phyloP scores from a whole-genome alignment of 2,329 filamentous ascomycete species.

The Verticillium klebahnii region DNA sequence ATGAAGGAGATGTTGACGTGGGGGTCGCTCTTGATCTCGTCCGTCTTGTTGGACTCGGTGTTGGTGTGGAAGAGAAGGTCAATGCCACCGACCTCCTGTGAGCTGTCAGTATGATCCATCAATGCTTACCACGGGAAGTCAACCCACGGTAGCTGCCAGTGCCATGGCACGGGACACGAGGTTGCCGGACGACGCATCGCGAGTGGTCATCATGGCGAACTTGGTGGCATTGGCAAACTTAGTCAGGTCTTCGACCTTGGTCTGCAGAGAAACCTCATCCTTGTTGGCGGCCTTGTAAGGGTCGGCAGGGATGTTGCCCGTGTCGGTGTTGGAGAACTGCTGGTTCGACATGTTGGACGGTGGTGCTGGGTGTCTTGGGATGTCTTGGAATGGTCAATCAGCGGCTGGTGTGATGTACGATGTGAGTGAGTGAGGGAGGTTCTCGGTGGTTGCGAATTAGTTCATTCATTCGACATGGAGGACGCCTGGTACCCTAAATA shows the following conservation, averaged over 20 bases:
- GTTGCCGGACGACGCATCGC: constrained; percentile 57
- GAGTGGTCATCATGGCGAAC: constrained; percentile 86
- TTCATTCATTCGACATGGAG: too few species aligned
- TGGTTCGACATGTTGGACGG: constrained; percentile 5
- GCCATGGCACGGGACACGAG: constrained; percentile 85
- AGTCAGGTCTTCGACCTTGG: constrained; percentile 72
- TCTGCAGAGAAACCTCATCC: constrained; percentile 58
- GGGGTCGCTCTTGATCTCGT: constrained; percentile 68
- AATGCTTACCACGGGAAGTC: neutral
- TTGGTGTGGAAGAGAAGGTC: constrained; percentile 91
- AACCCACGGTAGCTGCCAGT: constrained; percentile 66
- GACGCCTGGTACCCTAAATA: neutral
- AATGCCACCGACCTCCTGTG: constrained; percentile 68
- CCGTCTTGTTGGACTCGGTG: constrained; percentile 82
- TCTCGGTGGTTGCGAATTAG: too few species aligned
- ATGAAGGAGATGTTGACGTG: constrained; percentile 81
- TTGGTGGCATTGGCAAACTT: constrained; percentile 69
- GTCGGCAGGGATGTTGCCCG: constrained; percentile 61
- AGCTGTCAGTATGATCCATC: constrained; percentile 7
- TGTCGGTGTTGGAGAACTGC: constrained; percentile 54
- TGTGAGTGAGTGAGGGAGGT: too few species aligned
- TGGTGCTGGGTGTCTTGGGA: neutral
- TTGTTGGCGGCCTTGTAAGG: constrained; percentile 74
- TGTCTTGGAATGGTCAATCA: neutral
- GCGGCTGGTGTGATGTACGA: too few species aligned